Percentiles rank a stretch among this genome's conserved stretches.
phyloP scores from a whole-genome alignment of 2,329 filamentous ascomycete genomes.

The Grosmannia serpens region DNA sequence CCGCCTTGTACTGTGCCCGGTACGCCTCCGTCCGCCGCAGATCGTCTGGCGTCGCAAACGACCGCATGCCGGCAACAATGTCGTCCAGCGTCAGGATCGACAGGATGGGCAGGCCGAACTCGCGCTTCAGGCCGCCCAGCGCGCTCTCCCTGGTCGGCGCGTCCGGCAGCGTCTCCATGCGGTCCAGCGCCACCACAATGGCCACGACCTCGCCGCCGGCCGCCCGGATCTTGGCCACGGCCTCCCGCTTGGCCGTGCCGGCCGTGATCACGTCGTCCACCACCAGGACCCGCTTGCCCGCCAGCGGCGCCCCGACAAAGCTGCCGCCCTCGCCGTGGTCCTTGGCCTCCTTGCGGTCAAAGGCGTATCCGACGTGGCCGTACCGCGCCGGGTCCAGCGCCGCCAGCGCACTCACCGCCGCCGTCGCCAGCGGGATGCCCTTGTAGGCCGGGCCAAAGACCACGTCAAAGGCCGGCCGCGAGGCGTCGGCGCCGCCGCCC shows the following conservation, averaged over 20 bases:
- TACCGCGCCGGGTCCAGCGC: slow-evolving; percentile 32
- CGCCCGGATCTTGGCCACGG: slow-evolving; percentile 75
- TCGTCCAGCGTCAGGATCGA: slow-evolving; percentile 78
- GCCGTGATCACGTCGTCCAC: slow-evolving; percentile 96
- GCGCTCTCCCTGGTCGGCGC: slow-evolving; percentile 61
- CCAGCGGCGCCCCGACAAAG: slow-evolving; percentile 78
- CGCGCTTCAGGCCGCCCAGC: slow-evolving; percentile 73
- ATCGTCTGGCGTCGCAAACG: slow-evolving; percentile 49
- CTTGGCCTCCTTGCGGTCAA: slow-evolving; percentile 95
- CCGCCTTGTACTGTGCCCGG: slow-evolving; percentile 51
- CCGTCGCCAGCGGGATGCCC: slow-evolving; percentile 80
- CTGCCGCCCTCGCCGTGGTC: slow-evolving; percentile 89
- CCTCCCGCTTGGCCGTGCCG: slow-evolving; percentile 86
- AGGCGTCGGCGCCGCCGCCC: not conserved
- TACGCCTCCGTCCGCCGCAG: slow-evolving; percentile 63
- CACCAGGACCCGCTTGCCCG: slow-evolving; percentile 77
- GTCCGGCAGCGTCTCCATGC: slow-evolving; percentile 66
- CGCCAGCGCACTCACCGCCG: slow-evolving; percentile 36
- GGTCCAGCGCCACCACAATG: slow-evolving; percentile 79
- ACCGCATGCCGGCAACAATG: slow-evolving; percentile 59
- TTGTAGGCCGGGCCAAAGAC: slow-evolving; percentile 95
- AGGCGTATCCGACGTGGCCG: slow-evolving; percentile 66
- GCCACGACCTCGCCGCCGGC: slow-evolving; percentile 79
- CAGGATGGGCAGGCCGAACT: slow-evolving; percentile 73
- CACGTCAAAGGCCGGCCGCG: slow-evolving; percentile 53